Percentiles rank a stretch among this genome's conserved stretches.
Conservation (phyloP, 768 basidiomycete species). For the Rhodotorula kratochvilovae region DNA sequence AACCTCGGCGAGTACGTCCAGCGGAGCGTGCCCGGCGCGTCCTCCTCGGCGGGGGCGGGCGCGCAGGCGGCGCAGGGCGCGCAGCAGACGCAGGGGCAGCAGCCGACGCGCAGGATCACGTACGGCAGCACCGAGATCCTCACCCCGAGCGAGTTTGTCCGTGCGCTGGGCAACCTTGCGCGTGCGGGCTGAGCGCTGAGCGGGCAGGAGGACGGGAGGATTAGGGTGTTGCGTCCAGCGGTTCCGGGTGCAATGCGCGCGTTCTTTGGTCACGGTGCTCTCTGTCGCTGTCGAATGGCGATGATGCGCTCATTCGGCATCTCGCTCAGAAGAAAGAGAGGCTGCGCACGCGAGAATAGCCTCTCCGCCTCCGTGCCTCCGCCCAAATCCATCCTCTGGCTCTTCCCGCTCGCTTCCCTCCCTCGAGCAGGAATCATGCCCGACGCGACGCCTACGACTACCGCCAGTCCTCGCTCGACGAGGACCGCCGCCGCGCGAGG, state of each 20-base stretch:
- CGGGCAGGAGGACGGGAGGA: background rate
- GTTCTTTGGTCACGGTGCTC: background rate
- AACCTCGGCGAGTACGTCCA: constrained; percentile 90
- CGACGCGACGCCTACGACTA: constrained; percentile 17
- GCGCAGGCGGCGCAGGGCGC: background rate
- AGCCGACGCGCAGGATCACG: constrained; percentile 68
- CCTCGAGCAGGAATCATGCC: background rate
- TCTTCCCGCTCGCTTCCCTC: background rate
- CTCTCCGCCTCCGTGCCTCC: no score
- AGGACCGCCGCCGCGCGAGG: constrained; percentile 13
- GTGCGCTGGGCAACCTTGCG: constrained; percentile 57
- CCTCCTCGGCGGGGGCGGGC: background rate
- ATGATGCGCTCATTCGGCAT: no score
- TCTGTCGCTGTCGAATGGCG: background rate
- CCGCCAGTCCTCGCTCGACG: background rate
- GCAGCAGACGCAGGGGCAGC: constrained; percentile 8
- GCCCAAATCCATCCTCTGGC: background rate
- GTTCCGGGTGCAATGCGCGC: background rate
- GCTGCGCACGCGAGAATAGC: no score
- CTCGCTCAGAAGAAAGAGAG: no score
- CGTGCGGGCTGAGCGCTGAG: background rate
- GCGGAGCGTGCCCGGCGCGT: constrained; percentile 29
- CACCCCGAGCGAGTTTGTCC: constrained; percentile 79
- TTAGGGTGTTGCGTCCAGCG: background rate
- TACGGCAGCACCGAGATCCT: constrained; percentile 96